Base-by-base conservation (phyloP, 2,329 filamentous ascomycete species). In the Tolypocladium cylindrosporum region DNA sequence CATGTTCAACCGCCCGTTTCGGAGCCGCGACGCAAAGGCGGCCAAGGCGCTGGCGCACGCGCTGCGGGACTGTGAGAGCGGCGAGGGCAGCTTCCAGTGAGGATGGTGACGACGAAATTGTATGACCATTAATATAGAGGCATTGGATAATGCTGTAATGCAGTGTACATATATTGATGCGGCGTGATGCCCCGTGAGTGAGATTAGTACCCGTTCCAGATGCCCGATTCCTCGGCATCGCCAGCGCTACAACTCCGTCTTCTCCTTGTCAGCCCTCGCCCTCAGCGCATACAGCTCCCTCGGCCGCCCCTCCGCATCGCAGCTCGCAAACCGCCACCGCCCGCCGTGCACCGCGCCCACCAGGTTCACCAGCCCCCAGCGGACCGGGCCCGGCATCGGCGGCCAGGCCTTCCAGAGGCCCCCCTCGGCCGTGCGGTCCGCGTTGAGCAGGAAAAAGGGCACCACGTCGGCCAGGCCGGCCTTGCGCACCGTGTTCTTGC, bases 261-360 rank as follows among this genome's bases (percentile, higher is more conserved):
- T 45, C 27, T 40, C 37, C 37, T 16, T 16, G 6, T 31, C 39
- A 40, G 3, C 19, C 21, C 53, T 41, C 48, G 52, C 52, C 43
- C 69, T 68, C 60, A 81, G 64, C 4, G 81, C 81, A 64, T 81
- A 80, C 61, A 86, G 64, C 67, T 79, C 75, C 68, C 77, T 78
- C 50, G 80, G 82, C 65, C 71, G 70, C 2, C 83, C 83, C 0
- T 71, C 66, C 4, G 74, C 70, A 64, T 83, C 79, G 64, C 84
- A 88, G 64, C 83, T 86, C 39, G 82, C 76, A 73, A 87, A 88
- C 72, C 79, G 84, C 84, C 85, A 88, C 77, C 79, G 81, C 3
- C 76, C 73, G 41, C 76, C 77, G 62, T 86, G 76, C 69, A 77
- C 80, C 41, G 79, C 75, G 2, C 82, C 83, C 1, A 75, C 82